A percentile compares a stretch with the other conserved stretches of the same genome.
Conservation (phyloP, 768 basidiomycete genomes). For the Podaxis sp. region DNA sequence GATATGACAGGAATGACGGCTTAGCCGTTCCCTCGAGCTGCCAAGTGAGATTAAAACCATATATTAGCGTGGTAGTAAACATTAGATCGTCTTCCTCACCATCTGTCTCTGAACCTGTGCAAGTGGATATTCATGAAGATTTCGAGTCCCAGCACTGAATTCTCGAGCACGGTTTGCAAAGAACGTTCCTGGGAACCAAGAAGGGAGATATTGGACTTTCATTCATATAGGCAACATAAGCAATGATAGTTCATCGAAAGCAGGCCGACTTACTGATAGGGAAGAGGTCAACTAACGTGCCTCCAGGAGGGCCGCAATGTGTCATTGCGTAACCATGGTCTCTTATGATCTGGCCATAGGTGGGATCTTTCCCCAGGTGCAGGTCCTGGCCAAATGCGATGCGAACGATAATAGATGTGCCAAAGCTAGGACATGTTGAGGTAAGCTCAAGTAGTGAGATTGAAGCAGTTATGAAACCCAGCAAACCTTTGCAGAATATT, state of each 20-base stretch:
- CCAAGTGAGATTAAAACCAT: neutral
- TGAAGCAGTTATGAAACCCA: neutral
- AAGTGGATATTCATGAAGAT: constrained; percentile 22
- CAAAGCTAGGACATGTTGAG: neutral
- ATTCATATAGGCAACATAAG: neutral
- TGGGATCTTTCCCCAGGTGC: neutral
- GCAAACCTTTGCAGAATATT: neutral
- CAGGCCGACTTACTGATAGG: neutral
- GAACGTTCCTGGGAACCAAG: constrained; percentile 26
- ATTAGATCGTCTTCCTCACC: neutral
- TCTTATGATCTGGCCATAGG: neutral
- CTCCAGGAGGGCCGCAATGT: constrained; percentile 5
- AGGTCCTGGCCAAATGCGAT: constrained; percentile 4
- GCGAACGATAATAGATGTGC: neutral
- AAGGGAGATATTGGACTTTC: constrained; percentile 23
- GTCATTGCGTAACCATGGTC: neutral
- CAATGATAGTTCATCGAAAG: too few species aligned
- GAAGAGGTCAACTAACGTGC: constrained; percentile 11
- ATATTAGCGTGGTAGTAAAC: neutral
- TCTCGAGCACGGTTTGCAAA: constrained; percentile 19
- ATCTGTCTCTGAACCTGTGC: constrained; percentile 18
- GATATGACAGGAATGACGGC: neutral
- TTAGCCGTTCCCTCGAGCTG: neutral
- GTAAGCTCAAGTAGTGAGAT: neutral
- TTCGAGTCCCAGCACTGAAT: constrained; percentile 4